Evolutionary conservation across 176 grass and related monocot genomes (phyloP), one percentile per base, ranked within the genome.

Genomic region (Bolboschoenus planiculmis): DNA sequence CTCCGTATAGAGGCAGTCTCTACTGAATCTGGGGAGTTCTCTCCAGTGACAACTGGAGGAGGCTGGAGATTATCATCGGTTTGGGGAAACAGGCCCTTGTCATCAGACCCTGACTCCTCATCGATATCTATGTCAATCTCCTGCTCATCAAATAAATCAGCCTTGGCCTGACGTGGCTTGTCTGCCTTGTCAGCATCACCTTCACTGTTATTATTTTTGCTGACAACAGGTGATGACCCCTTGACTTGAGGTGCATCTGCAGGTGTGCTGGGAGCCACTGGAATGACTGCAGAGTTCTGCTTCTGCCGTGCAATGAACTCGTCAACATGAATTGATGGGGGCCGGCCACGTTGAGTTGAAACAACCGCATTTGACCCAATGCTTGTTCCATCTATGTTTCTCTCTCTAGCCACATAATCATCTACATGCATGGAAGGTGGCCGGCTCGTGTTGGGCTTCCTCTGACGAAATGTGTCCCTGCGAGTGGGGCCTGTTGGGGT

Each of bases 391-490:
- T 98, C 95, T 72, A 95, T 95, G 85, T 95, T 94, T 87, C 92
- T 98, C 90, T 98, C 95, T 88, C 95, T 87, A 59, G 92, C 95
- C 43, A 98, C 95, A 88, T 98, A 98, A 89, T 98, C 95, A 84
- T 98, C 95, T n/a, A 98, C 95, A 85, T 98, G 95, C 95, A 98
- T 98, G 34, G 95, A 98, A 83, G 95, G 95, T 57, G 95, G 95
- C 83, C 95, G 88, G 79, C 95, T 98, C 77, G 95, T 98, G 66
- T 98, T 98, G 58, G 95, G 95, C 81, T 98, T 98, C 10, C 92
- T 79, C 87, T 95, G 95, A 68, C 95, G 95, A 54, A 98, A 98
- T 50, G 89, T 98, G 78, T 98, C 95, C 86, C 95, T 92, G 15
- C 95, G 90, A 55, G 92, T 84, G 73, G 93, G 92, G 42, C 89